These are phyloP conservation scores for Sideroxylon spinosum DNA, from an alignment of 179 eudicot species.

Conservation along the genomic window DNA sequence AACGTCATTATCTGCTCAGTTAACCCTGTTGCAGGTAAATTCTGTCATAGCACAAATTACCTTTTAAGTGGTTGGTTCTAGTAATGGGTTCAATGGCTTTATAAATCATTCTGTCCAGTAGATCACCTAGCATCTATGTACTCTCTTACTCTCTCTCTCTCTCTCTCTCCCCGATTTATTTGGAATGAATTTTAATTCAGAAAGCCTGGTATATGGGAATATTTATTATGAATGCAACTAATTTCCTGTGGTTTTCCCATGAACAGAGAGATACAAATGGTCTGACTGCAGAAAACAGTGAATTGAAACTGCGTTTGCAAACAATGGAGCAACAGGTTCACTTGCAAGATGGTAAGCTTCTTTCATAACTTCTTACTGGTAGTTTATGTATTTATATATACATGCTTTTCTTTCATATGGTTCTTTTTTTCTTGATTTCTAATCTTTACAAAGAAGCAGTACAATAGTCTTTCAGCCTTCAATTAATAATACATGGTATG, in stretches of 20 bases:
- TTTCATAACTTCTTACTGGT: not conserved
- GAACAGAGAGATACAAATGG: slow-evolving; percentile 82
- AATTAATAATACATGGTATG: not conserved
- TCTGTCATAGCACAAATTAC: not conserved
- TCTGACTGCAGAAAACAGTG: slow-evolving; percentile 77
- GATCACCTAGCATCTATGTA: not conserved
- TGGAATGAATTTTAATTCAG: not conserved
- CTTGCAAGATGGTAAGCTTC: slow-evolving; percentile 76
- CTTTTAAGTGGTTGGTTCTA: not conserved
- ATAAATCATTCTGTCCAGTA: not conserved
- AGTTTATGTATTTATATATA: not conserved
- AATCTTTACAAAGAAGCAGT: not conserved
- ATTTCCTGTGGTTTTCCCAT: not conserved
- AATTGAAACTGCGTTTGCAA: slow-evolving; percentile 75
- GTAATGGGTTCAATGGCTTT: not conserved
- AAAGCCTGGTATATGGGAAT: not conserved
- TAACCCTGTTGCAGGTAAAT: slow-evolving; percentile 74
- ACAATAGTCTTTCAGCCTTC: not conserved
- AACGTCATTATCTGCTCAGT: slow-evolving; percentile 76
- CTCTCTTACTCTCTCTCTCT: not conserved
- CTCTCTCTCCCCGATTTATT: not conserved
- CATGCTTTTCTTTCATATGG: not conserved
- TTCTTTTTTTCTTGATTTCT: not conserved
- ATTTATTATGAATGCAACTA: slow-evolving; percentile 9
- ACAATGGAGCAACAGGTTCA: slow-evolving; percentile 92